Percentiles rank a stretch among this genome's conserved stretches.
These are phyloP conservation scores for Xylaria sp. DNA, from an alignment of 2,329 filamentous ascomycete genomes.

Conservation along the genomic window DNA sequence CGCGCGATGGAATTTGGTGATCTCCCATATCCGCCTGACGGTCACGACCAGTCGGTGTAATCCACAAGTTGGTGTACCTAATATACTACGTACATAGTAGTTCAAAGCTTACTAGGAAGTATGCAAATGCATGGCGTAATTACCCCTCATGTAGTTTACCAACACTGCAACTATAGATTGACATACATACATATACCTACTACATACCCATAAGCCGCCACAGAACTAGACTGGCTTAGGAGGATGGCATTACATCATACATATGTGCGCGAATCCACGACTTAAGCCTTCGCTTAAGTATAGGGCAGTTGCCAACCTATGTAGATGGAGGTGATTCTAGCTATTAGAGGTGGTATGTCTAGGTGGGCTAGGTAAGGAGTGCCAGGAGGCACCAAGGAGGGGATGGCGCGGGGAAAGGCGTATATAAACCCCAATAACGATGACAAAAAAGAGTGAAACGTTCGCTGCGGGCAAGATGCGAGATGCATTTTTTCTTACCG, in stretches of 20 bases:
- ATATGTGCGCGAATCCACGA: neutral
- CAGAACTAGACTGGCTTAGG: neutral
- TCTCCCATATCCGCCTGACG: neutral
- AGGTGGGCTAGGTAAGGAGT: slow-evolving; percentile 16
- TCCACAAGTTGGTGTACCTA: neutral
- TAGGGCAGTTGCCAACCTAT: neutral
- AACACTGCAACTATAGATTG: no score
- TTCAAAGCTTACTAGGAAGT: neutral
- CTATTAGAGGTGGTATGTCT: neutral
- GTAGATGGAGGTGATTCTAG: neutral
- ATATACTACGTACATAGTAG: no score
- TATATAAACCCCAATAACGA: slow-evolving; percentile 29
- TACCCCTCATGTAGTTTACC: neutral
- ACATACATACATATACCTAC: neutral
- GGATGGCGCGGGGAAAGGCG: slow-evolving; percentile 31
- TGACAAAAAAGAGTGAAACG: slow-evolving; percentile 34
- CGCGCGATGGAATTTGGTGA: neutral
- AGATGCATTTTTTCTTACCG: slow-evolving; percentile 35
- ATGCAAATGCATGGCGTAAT: neutral
- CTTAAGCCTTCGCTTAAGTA: neutral
- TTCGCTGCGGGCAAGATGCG: slow-evolving; percentile 30
- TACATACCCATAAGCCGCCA: neutral
- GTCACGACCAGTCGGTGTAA: neutral
- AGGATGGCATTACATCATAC: neutral
- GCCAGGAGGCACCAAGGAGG: neutral